These are phyloP conservation scores for Anaeramoeba flamelloides DNA, from an alignment of 78 protist genomes.

Conservation along the genomic window DNA sequence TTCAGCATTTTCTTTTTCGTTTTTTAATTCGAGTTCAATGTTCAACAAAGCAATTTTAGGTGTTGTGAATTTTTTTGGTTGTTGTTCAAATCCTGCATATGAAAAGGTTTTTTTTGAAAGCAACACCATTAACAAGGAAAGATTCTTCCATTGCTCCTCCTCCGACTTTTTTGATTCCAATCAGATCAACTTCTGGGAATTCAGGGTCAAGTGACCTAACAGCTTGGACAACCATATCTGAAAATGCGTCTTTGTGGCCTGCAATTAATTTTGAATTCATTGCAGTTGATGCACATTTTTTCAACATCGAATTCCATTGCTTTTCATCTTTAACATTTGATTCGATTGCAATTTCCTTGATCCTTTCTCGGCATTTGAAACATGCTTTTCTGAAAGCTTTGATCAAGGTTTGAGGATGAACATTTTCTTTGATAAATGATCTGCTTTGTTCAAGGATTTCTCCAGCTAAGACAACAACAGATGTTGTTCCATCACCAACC, in stretches of 20 bases:
- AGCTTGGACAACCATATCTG: constrained; percentile 77
- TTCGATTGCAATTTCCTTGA: too few species aligned
- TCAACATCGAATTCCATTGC: too few species aligned
- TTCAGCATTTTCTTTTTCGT: constrained; percentile 95
- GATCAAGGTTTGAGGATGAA: constrained; percentile 90
- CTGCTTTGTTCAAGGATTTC: constrained; percentile 78
- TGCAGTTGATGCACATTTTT: constrained; percentile 86
- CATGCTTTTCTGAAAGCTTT: constrained; percentile 55
- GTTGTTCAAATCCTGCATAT: constrained; percentile 99
- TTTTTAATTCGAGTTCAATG: constrained; percentile 95
- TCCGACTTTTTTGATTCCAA: constrained; percentile 91
- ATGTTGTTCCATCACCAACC: constrained; percentile 99
- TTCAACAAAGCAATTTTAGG: constrained; percentile 85
- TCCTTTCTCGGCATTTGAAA: too few species aligned
- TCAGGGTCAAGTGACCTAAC: constrained; percentile 59
- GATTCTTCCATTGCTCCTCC: constrained; percentile 87
- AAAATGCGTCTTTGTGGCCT: constrained; percentile 60
- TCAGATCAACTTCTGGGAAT: constrained; percentile 52
- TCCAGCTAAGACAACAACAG: constrained; percentile 91
- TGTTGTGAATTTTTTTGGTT: constrained; percentile 74
- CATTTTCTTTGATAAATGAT: constrained; percentile 88
- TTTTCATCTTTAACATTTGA: too few species aligned
- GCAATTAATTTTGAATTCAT: constrained; percentile 88
- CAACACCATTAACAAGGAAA: constrained; percentile 91
- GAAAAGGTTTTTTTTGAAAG: constrained; percentile 96